Percentiles rank a stretch among this genome's conserved stretches.
Evolutionary conservation across 495 filamentous ascomycete species (phyloP).

Genomic region (Cryomyces minteri): DNA sequence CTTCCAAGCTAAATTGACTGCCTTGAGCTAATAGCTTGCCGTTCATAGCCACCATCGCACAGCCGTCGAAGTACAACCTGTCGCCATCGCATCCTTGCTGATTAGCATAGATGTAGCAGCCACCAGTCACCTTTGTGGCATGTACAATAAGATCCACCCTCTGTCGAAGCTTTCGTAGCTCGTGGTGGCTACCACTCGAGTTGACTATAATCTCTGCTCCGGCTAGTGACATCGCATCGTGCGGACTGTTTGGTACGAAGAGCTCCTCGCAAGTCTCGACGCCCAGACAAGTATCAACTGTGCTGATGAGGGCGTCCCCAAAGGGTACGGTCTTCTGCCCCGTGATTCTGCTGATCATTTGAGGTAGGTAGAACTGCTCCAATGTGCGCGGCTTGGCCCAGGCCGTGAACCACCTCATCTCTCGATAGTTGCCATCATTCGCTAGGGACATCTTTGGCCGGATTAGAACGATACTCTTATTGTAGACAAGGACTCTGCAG

Average conservation of each 20-base stretch:
- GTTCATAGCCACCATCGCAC: slow-evolving; percentile 58
- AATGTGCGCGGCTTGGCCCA: slow-evolving; percentile 39
- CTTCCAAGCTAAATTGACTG: slow-evolving; percentile 55
- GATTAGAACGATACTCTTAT: slow-evolving; percentile 32
- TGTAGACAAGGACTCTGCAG: slow-evolving; percentile 45
- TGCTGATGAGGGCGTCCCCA: slow-evolving; percentile 60
- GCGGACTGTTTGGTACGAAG: slow-evolving; percentile 26
- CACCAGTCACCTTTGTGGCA: slow-evolving; percentile 42
- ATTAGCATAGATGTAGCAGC: slow-evolving; percentile 8
- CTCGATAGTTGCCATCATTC: slow-evolving; percentile 54
- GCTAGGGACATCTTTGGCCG: slow-evolving; percentile 74
- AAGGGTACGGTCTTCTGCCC: slow-evolving; percentile 46
- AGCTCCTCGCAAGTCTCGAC: slow-evolving; percentile 33
- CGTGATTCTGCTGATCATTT: slow-evolving; percentile 38
- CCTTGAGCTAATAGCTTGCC: slow-evolving; percentile 53
- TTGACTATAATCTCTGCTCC: slow-evolving; percentile 52
- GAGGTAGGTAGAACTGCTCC: slow-evolving; percentile 60
- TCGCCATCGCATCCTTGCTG: slow-evolving; percentile 62
- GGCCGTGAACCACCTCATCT: slow-evolving; percentile 54
- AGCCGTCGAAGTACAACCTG: slow-evolving; percentile 38
- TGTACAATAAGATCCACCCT: slow-evolving; percentile 58
- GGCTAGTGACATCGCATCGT: slow-evolving; percentile 13
- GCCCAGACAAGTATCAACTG: slow-evolving; percentile 51
- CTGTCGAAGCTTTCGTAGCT: slow-evolving; percentile 55
- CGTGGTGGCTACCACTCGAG: slow-evolving; percentile 52